Percentiles rank a stretch among this genome's conserved stretches.
phyloP scores from a whole-genome alignment of 1,284 basidiomycete genomes.

The Boletus semigastroideus region DNA sequence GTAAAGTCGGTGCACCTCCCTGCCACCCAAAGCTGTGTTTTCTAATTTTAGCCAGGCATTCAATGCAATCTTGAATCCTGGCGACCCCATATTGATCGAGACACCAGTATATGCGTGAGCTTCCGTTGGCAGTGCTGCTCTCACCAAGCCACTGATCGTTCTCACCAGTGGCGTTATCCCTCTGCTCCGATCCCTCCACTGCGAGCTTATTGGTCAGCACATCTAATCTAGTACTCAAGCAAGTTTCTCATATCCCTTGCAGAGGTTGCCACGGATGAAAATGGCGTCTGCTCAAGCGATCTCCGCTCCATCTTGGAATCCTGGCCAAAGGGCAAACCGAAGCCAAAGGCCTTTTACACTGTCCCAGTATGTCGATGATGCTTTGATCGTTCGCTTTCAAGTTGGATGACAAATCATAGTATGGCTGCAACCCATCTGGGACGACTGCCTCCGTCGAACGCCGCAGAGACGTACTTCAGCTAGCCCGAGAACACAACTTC shows the following conservation, averaged over 20 bases:
- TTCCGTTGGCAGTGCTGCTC: constrained; percentile 8
- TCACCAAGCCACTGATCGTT: constrained; percentile 14
- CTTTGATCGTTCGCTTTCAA: constrained; percentile 1
- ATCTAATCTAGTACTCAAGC: background rate
- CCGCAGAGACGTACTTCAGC: constrained; percentile 73
- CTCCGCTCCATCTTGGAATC: constrained; percentile 68
- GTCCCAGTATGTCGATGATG: constrained; percentile 55
- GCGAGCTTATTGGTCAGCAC: constrained; percentile 60
- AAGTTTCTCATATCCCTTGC: constrained; percentile 8
- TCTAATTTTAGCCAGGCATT: constrained; percentile 44
- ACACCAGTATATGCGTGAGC: constrained; percentile 83
- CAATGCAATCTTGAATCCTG: constrained; percentile 67
- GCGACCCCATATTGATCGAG: constrained; percentile 84
- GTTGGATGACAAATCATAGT: constrained; percentile 41
- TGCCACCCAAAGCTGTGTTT: background rate
- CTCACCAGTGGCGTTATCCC: constrained; percentile 59
- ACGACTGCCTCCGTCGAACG: constrained; percentile 73
- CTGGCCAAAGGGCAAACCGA: constrained; percentile 74
- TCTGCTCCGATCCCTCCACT: constrained; percentile 55
- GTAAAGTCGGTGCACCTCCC: constrained; percentile 55
- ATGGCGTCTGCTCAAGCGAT: constrained; percentile 69
- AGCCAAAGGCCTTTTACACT: constrained; percentile 85
- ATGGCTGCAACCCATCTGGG: constrained; percentile 84
- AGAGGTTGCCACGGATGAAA: constrained; percentile 81
- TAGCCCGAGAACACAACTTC: constrained; percentile 77